These are phyloP conservation scores for Pyracantha coccinea DNA, from an alignment of 331 rosid genomes.

Conservation along the genomic window DNA sequence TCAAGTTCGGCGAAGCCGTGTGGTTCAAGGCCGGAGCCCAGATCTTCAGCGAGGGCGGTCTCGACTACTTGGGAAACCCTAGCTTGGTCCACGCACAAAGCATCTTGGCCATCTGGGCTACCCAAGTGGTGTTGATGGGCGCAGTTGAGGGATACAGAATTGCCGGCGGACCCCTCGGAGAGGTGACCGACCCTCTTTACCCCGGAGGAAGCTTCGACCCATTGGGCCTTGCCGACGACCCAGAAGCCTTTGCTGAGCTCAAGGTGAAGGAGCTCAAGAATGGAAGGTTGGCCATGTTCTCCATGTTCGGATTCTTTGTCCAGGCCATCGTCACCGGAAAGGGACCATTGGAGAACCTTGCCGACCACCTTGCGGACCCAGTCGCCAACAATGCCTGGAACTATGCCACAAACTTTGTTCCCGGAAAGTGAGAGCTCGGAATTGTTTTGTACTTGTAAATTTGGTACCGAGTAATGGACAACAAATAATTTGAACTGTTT, in stretches of 20 bases:
- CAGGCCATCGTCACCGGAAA: slow-evolving; percentile 83
- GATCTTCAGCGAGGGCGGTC: slow-evolving; percentile 90
- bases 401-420: slow-evolving; percentile 78
- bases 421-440: slow-evolving; percentile 60
- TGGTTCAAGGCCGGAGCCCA: slow-evolving; percentile 96
- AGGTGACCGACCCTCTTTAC: slow-evolving; percentile 16
- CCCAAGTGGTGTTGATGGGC: slow-evolving; percentile 70
- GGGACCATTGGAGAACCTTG: slow-evolving; percentile 81
- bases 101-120: slow-evolving; percentile 85
- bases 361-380: slow-evolving; percentile 79
- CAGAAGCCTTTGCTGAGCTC: too few species aligned
- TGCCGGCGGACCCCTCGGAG: slow-evolving; percentile 91
- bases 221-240: too few species aligned
- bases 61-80: slow-evolving; percentile 90
- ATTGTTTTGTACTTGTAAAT: slow-evolving; percentile 12
- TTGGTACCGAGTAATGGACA: slow-evolving; percentile 9
- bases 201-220: too few species aligned
- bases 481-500: background rate
- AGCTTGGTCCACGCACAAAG: slow-evolving; percentile 87
- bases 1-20: slow-evolving; percentile 78
- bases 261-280: too few species aligned
- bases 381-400: slow-evolving; percentile 91
- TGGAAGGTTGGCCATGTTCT: slow-evolving; percentile 83
- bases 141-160: slow-evolving; percentile 86
- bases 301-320: slow-evolving; percentile 81